Conservation (phyloP, 2,329 filamentous ascomycete species). For the Neopestalotiopsis sp. region DNA sequence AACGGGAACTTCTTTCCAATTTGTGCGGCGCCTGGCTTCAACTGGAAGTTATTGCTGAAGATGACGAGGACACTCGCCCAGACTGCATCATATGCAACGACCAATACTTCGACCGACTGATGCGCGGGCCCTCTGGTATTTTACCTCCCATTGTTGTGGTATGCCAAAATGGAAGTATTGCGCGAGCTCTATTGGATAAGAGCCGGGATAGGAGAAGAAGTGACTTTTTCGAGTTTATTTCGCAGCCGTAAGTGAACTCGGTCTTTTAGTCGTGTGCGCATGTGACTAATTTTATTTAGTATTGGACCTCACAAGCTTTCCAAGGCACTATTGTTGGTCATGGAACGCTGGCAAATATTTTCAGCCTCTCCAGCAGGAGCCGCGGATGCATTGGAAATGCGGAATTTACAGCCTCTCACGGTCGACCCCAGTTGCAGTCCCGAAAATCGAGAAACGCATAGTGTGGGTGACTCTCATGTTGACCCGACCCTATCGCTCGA, state of each 20-base stretch:
- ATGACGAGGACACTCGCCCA: slow-evolving; percentile 18
- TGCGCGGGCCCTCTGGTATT: slow-evolving; percentile 16
- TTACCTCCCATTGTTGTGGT: slow-evolving; percentile 37
- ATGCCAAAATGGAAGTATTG: slow-evolving; percentile 37
- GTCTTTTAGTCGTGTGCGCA: neutral
- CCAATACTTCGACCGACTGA: slow-evolving; percentile 21
- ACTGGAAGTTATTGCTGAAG: slow-evolving; percentile 30
- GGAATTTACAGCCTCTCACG: neutral
- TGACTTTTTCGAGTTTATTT: slow-evolving; percentile 41
- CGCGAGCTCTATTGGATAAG: slow-evolving; percentile 26
- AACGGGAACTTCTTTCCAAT: slow-evolving; percentile 24
- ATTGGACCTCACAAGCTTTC: slow-evolving; percentile 43
- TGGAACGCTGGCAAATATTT: neutral
- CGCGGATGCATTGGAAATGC: slow-evolving; percentile 20
- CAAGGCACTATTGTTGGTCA: slow-evolving; percentile 29
- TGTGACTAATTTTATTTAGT: slow-evolving; percentile 22
- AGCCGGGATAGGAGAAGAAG: neutral
- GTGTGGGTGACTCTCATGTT: no score
- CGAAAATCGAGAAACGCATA: neutral
- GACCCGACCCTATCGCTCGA: neutral
- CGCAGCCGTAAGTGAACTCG: slow-evolving; percentile 39
- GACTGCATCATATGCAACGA: slow-evolving; percentile 32
- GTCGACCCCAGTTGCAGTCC: neutral
- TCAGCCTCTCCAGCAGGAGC: neutral
- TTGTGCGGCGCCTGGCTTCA: slow-evolving; percentile 40